These are phyloP conservation scores for Heliamphora exappendiculata DNA, from an alignment of 148 eudicot species.

Conservation along the genomic window DNA sequence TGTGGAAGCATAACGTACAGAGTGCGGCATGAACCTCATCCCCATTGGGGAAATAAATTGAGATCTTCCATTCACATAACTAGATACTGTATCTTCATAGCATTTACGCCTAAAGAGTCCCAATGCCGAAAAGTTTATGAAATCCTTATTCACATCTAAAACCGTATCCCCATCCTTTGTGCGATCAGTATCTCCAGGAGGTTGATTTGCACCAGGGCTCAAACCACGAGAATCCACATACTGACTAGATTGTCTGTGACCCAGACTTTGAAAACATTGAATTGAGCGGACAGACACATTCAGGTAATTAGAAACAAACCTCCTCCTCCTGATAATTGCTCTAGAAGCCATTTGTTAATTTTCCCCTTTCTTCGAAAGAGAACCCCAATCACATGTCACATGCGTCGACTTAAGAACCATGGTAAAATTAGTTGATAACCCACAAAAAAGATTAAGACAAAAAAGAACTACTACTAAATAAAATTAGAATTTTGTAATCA, in stretches of 20 bases:
- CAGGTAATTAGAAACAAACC: slow-evolving; percentile 25
- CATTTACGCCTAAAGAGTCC: slow-evolving; percentile 22
- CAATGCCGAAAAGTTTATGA: slow-evolving; percentile 18
- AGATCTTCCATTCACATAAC: slow-evolving; percentile 19
- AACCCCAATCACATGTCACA: slow-evolving; percentile 12
- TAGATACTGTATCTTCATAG: slow-evolving; percentile 7
- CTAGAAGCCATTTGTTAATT: slow-evolving; percentile 35
- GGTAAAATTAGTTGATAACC: background rate
- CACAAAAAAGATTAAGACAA: background rate
- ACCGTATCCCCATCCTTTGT: slow-evolving; percentile 10
- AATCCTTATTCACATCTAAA: slow-evolving; percentile 9
- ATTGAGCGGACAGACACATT: slow-evolving; percentile 26
- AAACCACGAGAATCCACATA: slow-evolving; percentile 17
- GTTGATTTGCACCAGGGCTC: slow-evolving; percentile 17
- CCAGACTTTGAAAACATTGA: slow-evolving; percentile 22
- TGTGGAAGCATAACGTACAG: slow-evolving; percentile 34
- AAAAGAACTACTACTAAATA: background rate
- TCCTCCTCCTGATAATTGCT: slow-evolving; percentile 38
- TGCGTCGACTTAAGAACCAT: slow-evolving; percentile 13
- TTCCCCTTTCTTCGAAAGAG: slow-evolving; percentile 9
- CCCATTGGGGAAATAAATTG: slow-evolving; percentile 18
- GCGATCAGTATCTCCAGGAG: slow-evolving; percentile 17
- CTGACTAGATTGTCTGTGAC: slow-evolving; percentile 19
- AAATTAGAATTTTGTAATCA: background rate
- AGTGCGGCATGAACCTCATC: slow-evolving; percentile 19